These are phyloP conservation scores for Dentipellis fragilis DNA, from an alignment of 768 basidiomycete genomes.

Conservation along the genomic window DNA sequence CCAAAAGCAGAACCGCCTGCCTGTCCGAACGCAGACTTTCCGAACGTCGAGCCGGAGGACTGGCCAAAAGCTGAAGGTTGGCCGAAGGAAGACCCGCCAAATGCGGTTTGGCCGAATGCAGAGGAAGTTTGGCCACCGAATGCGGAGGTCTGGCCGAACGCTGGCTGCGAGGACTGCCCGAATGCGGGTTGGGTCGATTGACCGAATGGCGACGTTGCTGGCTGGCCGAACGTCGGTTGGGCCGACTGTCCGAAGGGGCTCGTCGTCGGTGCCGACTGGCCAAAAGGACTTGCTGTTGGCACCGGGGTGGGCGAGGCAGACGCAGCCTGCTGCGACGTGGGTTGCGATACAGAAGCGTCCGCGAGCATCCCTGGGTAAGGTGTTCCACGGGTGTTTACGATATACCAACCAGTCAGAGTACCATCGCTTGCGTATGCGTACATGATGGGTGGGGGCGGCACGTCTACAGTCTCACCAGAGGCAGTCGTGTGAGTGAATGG, in stretches of 20 bases:
- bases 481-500: slow-evolving; percentile 27
- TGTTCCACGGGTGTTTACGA: slow-evolving; percentile 43
- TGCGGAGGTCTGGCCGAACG: not conserved
- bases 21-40: slow-evolving; percentile 16
- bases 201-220: slow-evolving; percentile 1
- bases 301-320: slow-evolving; percentile 1
- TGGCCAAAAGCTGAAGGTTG: not conserved
- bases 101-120: slow-evolving; percentile 6
- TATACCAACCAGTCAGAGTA: slow-evolving; percentile 63
- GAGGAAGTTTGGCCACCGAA: not conserved
- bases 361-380: slow-evolving; percentile 47
- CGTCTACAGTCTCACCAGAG: slow-evolving; percentile 30
- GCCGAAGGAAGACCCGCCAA: not conserved
- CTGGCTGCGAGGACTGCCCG: not conserved
- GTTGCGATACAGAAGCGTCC: slow-evolving; percentile 2
- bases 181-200: not conserved
- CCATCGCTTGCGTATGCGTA: slow-evolving; percentile 76
- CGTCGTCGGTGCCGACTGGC: slow-evolving; percentile 3
- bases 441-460: slow-evolving; percentile 50
- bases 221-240: slow-evolving; percentile 7
- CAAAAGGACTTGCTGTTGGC: slow-evolving; percentile 11
- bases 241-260: slow-evolving; percentile 6
- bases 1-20: not conserved
- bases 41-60: slow-evolving; percentile 3
- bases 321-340: not conserved